Base-by-base conservation (phyloP, 257 asterid genomes). In the Cinchona pubescens region DNA sequence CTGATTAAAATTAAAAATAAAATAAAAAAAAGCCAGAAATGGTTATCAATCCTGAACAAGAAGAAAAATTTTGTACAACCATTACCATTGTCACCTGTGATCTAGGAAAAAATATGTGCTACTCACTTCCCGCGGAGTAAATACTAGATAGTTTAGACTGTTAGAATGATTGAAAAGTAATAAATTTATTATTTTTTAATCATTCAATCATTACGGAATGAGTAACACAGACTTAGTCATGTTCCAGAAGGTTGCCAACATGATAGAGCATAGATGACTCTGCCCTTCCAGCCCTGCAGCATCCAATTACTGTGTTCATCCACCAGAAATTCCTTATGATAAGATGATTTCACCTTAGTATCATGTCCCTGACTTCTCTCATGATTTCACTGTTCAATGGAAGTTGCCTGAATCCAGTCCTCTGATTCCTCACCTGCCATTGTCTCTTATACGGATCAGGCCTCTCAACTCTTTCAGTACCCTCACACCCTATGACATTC, bases 251-350 rank as follows among this genome's bases (percentile, higher is more conserved):
- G 83, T 65, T 75, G 75, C 83, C 87, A 83, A 72, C 73, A 72
- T 2, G 85, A 81, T 68, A 78, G 75, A 23, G 87, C 84, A 45
- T 68, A 64, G 51, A 71, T 45, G 1, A 81, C 79, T 18, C 80
- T 74, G n/a, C 87, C 85, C 69, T 83, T 81, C 83, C 87, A 83
- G 19, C 83, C 87, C 46, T 78, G 85, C 38, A 83, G 63, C 81
- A 83, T 67, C 87, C 87, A 83, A 15, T 72, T 73, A 32, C 84
- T 40, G 62, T 80, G 75, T 75, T 80, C 83, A 60, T 80, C 83
- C 8, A 78, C 66, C 29, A 82, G 25, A 67, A 80, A 80, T 40
- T 83, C 84, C 74, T 72, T 78, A 65, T 83, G 79, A 69, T 83
- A 83, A 12, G 38, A 67, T 14, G 76, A 21, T 69, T 58, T 80